Evolutionary conservation across 2,329 filamentous ascomycete species (phyloP), one percentile per base, ranked within the genome.

Genomic region (Chrysoporthe cubensis): DNA sequence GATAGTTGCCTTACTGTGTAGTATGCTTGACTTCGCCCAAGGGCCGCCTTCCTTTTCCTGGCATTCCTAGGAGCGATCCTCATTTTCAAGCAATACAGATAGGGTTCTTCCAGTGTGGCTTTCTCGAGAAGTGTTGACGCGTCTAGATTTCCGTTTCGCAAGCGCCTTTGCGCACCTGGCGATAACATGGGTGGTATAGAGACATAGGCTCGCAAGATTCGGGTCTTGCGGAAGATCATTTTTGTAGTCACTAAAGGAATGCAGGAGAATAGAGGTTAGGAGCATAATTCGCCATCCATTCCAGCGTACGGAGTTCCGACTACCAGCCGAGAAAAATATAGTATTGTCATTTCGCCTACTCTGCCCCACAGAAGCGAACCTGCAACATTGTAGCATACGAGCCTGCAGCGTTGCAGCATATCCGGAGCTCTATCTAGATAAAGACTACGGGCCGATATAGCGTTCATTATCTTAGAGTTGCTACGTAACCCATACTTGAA

Each of bases 281-380:
- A 3, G 2, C 46, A 26, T 48, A 48, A n/a, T 21, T 18, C n/a
- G 18, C 18, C 7, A 18, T 48, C 18, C n/a, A 26, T 50, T 11
- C n/a, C 46, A 9, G 46, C 46, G n/a, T 50, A n/a, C 46, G 46
- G 46, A 50, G 46, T 21, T 50, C 46, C 46, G 46, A 50, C n/a
- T 13, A 48, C 46, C 46, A 13, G 46, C 46, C 46, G 46, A 50
- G 46, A 9, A 50, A 3, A 50, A 50, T n/a, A n/a, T 50, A 50
- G 46, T 50, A 50, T 57, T 8, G 52, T 34, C 34, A 57, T 11
- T 57, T 57, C 52, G 52, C 52, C 16, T 57, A 57, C 16, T 57
- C 9, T 4, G 52, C 5, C 26, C 5, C 11, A n/a, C 46, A 21
- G 46, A 3, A 50, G 46, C n/a, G 46, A 21, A 26, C n/a, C n/a